Percentiles rank a stretch among this genome's conserved stretches.
Evolutionary conservation across 2,329 filamentous ascomycete species (phyloP).

Genomic region (Colletotrichum somersetense): DNA sequence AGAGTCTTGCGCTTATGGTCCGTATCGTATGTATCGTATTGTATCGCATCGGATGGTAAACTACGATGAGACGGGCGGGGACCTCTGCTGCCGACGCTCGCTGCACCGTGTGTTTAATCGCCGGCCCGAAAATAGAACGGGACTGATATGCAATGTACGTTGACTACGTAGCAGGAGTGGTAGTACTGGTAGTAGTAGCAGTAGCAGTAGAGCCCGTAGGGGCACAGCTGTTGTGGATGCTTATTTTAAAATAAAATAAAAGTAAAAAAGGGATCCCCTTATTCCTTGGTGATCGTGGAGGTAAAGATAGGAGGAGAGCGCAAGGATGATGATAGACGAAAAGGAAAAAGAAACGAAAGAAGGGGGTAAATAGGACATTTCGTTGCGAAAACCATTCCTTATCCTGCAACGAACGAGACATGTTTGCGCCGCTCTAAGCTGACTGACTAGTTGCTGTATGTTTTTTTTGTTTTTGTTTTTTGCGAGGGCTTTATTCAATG

Average conservation of each 20-base stretch:
- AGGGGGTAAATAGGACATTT: conserved; percentile 3
- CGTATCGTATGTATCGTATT: not conserved
- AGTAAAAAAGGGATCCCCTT: conserved; percentile 31
- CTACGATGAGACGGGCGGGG: conserved; percentile 36
- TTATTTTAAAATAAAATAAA: not conserved
- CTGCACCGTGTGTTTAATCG: conserved; percentile 39
- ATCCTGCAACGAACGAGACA: conserved; percentile 6
- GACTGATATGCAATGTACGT: conserved; percentile 3
- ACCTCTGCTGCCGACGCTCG: conserved; percentile 14
- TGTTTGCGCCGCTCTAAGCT: conserved; percentile 26
- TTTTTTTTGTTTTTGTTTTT: conserved; percentile 23
- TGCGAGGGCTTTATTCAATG: conserved; percentile 34
- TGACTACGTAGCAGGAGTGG: too few species aligned
- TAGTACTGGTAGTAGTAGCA: too few species aligned
- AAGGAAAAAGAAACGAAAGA: conserved; percentile 37
- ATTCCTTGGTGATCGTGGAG: conserved; percentile 23
- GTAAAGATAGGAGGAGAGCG: conserved; percentile 20
- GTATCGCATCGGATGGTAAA: conserved; percentile 25
- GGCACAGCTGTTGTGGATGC: conserved; percentile 33
- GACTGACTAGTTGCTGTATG: conserved; percentile 16
- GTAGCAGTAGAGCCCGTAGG: not conserved
- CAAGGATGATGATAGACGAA: conserved; percentile 38
- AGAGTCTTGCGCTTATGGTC: conserved; percentile 3
- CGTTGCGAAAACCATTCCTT: not conserved
- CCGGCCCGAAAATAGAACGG: conserved; percentile 40